Conservation (phyloP, 805 yeast species). For the Wickerhamiella occidentalis region DNA sequence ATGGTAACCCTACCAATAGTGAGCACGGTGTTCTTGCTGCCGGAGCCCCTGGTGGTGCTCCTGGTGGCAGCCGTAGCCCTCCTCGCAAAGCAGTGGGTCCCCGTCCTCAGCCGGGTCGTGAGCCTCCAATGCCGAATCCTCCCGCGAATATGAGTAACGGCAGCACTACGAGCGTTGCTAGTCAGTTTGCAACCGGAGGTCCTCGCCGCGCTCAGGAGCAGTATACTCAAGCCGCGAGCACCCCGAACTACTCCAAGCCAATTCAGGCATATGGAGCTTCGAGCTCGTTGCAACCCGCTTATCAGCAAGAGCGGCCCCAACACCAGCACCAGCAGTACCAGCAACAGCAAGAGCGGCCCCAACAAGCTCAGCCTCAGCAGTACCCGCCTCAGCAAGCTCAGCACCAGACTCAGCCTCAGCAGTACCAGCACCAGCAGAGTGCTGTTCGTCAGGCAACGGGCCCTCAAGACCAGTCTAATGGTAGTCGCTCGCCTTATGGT, state of each 20-base stretch:
- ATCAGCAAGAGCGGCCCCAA: too few species aligned
- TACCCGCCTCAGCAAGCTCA: too few species aligned
- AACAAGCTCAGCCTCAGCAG: too few species aligned
- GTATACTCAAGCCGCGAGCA: neutral
- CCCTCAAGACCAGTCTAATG: neutral
- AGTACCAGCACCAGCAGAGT: neutral
- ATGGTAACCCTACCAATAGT: neutral
- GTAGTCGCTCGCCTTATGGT: neutral
- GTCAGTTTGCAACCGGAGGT: conserved; percentile 1
- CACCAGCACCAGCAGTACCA: too few species aligned
- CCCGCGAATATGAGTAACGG: neutral
- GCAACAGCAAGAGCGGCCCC: too few species aligned
- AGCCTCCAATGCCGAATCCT: neutral
- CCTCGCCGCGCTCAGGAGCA: neutral
- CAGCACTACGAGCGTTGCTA: neutral
- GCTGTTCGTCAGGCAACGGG: neutral
- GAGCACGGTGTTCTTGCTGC: neutral
- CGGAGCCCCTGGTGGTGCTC: neutral
- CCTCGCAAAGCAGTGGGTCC: conserved; percentile 8
- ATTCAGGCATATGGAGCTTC: neutral
- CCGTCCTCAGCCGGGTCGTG: conserved; percentile 6
- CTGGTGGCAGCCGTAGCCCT: neutral
- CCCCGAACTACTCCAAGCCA: neutral
- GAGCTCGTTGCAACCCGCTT: neutral
- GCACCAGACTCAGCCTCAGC: too few species aligned